These are phyloP conservation scores for Malassezia nana DNA, from an alignment of 1,284 basidiomycete genomes.

Conservation along the genomic window DNA sequence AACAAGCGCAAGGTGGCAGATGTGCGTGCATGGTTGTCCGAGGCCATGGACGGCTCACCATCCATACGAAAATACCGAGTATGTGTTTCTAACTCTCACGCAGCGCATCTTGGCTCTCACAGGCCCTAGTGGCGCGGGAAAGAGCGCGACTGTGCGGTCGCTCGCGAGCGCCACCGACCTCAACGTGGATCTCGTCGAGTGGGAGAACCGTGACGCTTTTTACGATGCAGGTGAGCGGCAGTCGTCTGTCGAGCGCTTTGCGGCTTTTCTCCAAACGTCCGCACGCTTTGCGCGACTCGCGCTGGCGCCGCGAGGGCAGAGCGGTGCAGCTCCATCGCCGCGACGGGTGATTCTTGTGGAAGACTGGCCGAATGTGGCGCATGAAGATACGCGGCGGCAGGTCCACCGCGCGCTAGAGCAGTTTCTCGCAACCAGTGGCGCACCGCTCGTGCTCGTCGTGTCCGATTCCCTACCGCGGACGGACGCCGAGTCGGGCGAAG, in stretches of 20 bases:
- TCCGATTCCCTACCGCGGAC: slow-evolving; percentile 59
- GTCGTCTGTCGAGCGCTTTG: slow-evolving; percentile 28
- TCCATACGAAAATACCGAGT: slow-evolving; percentile 63
- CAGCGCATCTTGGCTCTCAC: slow-evolving; percentile 67
- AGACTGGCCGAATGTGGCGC: slow-evolving; percentile 74
- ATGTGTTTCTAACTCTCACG: neutral
- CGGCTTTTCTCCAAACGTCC: slow-evolving; percentile 27
- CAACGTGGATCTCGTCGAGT: slow-evolving; percentile 73
- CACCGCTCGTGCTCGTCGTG: slow-evolving; percentile 70
- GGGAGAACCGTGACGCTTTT: slow-evolving; percentile 56
- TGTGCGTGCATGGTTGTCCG: slow-evolving; percentile 71
- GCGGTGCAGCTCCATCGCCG: neutral
- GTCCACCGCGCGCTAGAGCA: slow-evolving; percentile 63
- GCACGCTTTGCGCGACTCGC: slow-evolving; percentile 25
- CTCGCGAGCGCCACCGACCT: slow-evolving; percentile 59
- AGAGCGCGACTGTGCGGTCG: slow-evolving; percentile 72
- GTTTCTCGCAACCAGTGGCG: slow-evolving; percentile 17
- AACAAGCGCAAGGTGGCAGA: slow-evolving; percentile 77
- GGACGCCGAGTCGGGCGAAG: slow-evolving; percentile 53
- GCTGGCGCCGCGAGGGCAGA: slow-evolving; percentile 6
- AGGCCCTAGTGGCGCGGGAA: slow-evolving; percentile 80
- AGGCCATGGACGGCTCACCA: slow-evolving; percentile 62
- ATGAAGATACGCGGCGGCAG: slow-evolving; percentile 57
- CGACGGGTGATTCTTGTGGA: slow-evolving; percentile 66
- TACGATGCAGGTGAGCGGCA: neutral